Evolutionary conservation across 345 rosid species (phyloP).

Genomic region (Dipteronia dyeriana): DNA sequence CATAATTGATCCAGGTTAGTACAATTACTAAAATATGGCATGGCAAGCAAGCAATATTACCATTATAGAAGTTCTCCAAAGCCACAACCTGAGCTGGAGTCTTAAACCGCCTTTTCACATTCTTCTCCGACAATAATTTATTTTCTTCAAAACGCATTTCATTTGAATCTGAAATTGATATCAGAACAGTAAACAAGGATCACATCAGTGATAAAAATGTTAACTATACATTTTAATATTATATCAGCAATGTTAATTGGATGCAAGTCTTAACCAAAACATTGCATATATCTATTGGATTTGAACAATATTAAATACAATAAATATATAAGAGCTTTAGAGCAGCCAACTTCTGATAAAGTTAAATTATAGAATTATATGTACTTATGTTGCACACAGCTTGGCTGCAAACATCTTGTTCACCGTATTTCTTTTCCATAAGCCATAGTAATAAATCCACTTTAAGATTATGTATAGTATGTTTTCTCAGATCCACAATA

Average conservation of each 20-base stretch:
- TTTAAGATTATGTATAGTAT: background rate
- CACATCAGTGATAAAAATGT: background rate
- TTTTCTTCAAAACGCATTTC: slow-evolving; percentile 64
- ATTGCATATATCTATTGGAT: background rate
- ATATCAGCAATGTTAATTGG: background rate
- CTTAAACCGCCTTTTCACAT: slow-evolving; percentile 62
- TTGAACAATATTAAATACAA: background rate
- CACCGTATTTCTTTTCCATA: slow-evolving; percentile 1
- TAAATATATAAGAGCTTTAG: background rate
- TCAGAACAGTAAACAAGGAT: slow-evolving; percentile 5
- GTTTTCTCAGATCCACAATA: background rate
- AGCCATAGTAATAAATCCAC: background rate
- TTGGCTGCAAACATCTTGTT: background rate
- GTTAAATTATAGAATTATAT: background rate
- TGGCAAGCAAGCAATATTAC: slow-evolving; percentile 37
- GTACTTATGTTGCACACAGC: background rate
- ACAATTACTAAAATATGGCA: slow-evolving; percentile 23
- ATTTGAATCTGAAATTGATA: slow-evolving; percentile 49
- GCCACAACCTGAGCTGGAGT: slow-evolving; percentile 75
- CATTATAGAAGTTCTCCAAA: slow-evolving; percentile 75
- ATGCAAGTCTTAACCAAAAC: background rate
- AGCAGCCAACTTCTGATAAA: background rate
- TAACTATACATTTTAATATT: background rate
- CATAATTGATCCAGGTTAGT: slow-evolving; percentile 9
- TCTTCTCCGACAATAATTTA: slow-evolving; percentile 56